These are phyloP conservation scores for Trametes cubensis DNA, from an alignment of 768 basidiomycete genomes.

Conservation along the genomic window DNA sequence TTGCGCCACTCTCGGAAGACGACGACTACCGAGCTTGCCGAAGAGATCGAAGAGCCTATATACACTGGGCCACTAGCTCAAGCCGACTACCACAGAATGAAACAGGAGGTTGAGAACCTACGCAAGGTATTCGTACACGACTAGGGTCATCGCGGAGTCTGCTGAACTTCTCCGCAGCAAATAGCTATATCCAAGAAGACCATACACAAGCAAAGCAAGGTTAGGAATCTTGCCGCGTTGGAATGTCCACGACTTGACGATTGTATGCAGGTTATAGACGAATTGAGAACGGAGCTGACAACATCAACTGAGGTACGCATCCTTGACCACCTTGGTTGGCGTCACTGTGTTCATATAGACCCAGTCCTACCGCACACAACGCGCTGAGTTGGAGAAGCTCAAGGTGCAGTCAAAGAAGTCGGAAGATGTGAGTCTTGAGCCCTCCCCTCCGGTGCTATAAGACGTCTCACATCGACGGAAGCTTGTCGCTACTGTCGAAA, in stretches of 20 bases:
- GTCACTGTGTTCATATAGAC: background rate
- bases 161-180: conserved; percentile 19
- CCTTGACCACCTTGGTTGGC: background rate
- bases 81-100: conserved; percentile 28
- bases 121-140: conserved; percentile 25
- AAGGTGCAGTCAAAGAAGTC: conserved; percentile 56
- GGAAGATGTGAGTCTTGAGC: conserved; percentile 60
- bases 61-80: conserved; percentile 17
- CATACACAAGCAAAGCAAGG: conserved; percentile 32
- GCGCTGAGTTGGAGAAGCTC: conserved; percentile 55
- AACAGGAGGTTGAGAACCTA: conserved; percentile 31
- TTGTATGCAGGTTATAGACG: conserved; percentile 29
- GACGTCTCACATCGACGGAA: background rate
- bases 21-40: conserved; percentile 33
- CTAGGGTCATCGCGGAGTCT: background rate
- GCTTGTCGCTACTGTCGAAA: conserved; percentile 60
- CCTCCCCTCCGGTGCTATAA: background rate
- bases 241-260: too few relatives aligned
- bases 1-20: conserved; percentile 29
- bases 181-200: conserved; percentile 30
- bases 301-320: conserved; percentile 26
- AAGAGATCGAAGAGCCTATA: conserved; percentile 30
- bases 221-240: background rate
- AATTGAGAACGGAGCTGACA: conserved; percentile 29
- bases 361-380: conserved; percentile 28